These are phyloP conservation scores for Aspergillus luchuensis DNA, from an alignment of 2,329 filamentous ascomycete species.

Conservation along the genomic window DNA sequence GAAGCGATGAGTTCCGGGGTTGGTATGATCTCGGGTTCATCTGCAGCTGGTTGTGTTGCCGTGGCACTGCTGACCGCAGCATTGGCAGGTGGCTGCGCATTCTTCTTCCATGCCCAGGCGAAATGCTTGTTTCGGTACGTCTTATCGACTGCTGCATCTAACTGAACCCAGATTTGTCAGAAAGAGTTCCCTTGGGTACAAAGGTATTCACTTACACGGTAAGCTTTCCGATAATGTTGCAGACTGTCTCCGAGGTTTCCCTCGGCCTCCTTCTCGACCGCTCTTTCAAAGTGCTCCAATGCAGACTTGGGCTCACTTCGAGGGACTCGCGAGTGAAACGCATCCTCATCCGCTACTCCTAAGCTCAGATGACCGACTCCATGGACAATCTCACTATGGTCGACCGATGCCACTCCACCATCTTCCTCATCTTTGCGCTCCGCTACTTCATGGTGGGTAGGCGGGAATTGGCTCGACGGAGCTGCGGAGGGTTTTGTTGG, in stretches of 20 bases:
- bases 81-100: conserved; percentile 50
- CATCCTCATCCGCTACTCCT: conserved; percentile 40
- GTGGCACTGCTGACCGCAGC: conserved; percentile 55
- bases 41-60: conserved; percentile 59
- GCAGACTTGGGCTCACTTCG: conserved; percentile 68
- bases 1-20: conserved; percentile 71
- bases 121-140: conserved; percentile 91
- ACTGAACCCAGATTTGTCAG: conserved; percentile 50
- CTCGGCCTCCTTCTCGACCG: conserved; percentile 82
- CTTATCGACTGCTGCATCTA: conserved; percentile 82
- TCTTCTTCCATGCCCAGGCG: conserved; percentile 61
- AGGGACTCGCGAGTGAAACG: conserved; percentile 33
- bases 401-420: conserved; percentile 24
- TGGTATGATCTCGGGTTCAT: conserved; percentile 51
- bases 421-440: conserved; percentile 44
- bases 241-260: conserved; percentile 89
- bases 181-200: conserved; percentile 14
- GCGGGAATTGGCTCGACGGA: conserved; percentile 36
- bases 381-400: conserved; percentile 37
- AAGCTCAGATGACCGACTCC: conserved; percentile 40
- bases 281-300: conserved; percentile 88
- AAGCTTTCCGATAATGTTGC: conserved; percentile 84
- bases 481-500: conserved; percentile 22
- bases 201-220: conserved; percentile 62
- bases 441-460: conserved; percentile 42